phyloP scores from a whole-genome alignment of 2,329 filamentous ascomycete genomes.

The Phaeosphaeriaceae sp. region DNA sequence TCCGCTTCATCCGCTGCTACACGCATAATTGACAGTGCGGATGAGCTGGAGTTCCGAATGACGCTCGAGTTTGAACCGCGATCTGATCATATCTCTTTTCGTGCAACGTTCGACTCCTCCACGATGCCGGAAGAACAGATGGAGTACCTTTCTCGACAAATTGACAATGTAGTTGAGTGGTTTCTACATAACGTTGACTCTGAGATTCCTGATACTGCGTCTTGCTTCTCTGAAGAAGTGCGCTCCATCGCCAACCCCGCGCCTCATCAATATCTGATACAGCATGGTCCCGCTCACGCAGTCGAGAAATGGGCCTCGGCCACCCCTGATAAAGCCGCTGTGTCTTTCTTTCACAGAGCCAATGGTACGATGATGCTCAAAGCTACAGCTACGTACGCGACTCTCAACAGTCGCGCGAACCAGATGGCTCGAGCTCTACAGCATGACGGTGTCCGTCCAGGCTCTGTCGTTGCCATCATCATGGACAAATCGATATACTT shows the following conservation, averaged over 20 bases:
- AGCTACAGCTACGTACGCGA: slow-evolving; percentile 65
- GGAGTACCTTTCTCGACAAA: slow-evolving; percentile 64
- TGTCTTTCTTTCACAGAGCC: slow-evolving; percentile 67
- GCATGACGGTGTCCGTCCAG: slow-evolving; percentile 54
- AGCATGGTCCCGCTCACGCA: slow-evolving; percentile 44
- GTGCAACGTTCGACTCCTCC: slow-evolving; percentile 62
- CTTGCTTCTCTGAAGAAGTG: slow-evolving; percentile 27
- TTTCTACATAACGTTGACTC: slow-evolving; percentile 51
- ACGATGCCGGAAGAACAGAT: slow-evolving; percentile 64
- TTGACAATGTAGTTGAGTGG: slow-evolving; percentile 60
- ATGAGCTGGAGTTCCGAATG: slow-evolving; percentile 78
- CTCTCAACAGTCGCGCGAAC: slow-evolving; percentile 71
- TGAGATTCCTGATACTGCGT: slow-evolving; percentile 34
- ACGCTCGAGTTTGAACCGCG: slow-evolving; percentile 78
- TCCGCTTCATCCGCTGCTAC: slow-evolving; percentile 48
- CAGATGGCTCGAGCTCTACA: slow-evolving; percentile 65
- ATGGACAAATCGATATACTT: slow-evolving; percentile 79
- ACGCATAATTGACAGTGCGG: slow-evolving; percentile 65
- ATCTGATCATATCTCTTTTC: slow-evolving; percentile 54
- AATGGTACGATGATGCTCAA: slow-evolving; percentile 40
- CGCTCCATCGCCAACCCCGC: slow-evolving; percentile 53
- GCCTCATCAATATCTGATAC: slow-evolving; percentile 29
- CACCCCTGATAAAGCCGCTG: slow-evolving; percentile 64
- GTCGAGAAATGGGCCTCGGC: slow-evolving; percentile 62
- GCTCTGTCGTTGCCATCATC: slow-evolving; percentile 72